These are phyloP conservation scores for Mycena vitilis DNA, from an alignment of 768 basidiomycete genomes.

Conservation along the genomic window DNA sequence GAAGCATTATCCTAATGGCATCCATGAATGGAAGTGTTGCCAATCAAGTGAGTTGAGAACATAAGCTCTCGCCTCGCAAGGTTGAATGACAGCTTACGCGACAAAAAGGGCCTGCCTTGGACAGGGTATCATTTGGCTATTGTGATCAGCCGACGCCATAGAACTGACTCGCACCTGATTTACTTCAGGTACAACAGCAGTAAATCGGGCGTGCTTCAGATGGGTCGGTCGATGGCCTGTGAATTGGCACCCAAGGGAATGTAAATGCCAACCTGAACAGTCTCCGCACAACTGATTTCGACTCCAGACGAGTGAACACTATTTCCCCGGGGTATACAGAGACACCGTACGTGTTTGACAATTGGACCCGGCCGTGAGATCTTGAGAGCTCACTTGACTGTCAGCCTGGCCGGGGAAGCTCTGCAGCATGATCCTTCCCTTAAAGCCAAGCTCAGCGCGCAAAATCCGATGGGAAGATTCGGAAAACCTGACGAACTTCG, in stretches of 20 bases:
- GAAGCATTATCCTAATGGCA: constrained; percentile 71
- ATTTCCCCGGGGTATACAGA: constrained; percentile 72
- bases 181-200: constrained; percentile 76
- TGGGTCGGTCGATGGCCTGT: constrained; percentile 81
- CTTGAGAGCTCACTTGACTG: background rate
- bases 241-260: constrained; percentile 76
- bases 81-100: constrained; percentile 55
- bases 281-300: too few species aligned
- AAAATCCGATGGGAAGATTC: constrained; percentile 73
- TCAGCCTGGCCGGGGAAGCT: background rate
- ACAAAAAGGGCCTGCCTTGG: constrained; percentile 38
- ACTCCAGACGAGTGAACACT: constrained; percentile 64
- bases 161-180: too few species aligned
- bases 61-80: background rate
- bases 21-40: constrained; percentile 74
- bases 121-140: too few species aligned
- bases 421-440: constrained; percentile 62
- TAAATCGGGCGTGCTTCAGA: constrained; percentile 80
- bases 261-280: background rate
- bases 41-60: constrained; percentile 62
- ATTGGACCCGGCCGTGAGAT: background rate
- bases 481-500: constrained; percentile 76
- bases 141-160: too few species aligned
- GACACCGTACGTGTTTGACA: constrained; percentile 1
- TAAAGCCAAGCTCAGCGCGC: constrained; percentile 64